Percentiles rank a stretch among this genome's conserved stretches.
These are phyloP conservation scores for Stagonosporopsis vannaccii DNA, from an alignment of 2,329 filamentous ascomycete species.

Conservation along the genomic window DNA sequence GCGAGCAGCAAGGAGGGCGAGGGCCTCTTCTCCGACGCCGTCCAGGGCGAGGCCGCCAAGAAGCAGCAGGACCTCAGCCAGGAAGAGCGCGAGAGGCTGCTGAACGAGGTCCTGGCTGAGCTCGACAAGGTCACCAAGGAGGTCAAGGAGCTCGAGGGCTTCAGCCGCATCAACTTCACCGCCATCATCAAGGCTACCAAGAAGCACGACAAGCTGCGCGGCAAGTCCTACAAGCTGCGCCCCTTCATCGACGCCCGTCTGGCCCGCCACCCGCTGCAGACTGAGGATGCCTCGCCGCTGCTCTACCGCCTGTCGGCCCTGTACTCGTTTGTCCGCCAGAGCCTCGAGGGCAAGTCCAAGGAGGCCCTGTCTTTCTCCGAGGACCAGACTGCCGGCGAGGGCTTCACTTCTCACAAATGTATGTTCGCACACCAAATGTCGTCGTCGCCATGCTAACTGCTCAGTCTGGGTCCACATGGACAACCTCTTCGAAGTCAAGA, in stretches of 20 bases:
- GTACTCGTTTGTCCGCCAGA: conserved; percentile 92
- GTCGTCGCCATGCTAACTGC: background rate
- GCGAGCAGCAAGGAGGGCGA: conserved; percentile 15
- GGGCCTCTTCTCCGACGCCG: conserved; percentile 24
- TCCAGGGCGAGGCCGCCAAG: conserved; percentile 25
- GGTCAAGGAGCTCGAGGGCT: conserved; percentile 91
- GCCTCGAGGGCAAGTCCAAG: conserved; percentile 68
- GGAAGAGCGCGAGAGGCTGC: conserved; percentile 57
- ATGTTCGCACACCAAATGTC: conserved; percentile 42
- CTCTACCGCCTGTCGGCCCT: conserved; percentile 89
- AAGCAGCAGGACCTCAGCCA: conserved; percentile 40
- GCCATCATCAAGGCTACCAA: conserved; percentile 98
- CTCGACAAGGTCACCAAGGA: conserved; percentile 89
- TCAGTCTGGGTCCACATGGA: conserved; percentile 93
- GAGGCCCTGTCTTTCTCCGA: conserved; percentile 56
- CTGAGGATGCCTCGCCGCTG: conserved; percentile 89
- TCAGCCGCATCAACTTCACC: conserved; percentile 95
- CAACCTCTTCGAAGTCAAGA: conserved; percentile 96
- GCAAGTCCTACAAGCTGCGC: conserved; percentile 83
- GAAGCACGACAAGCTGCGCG: conserved; percentile 96
- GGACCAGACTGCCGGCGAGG: conserved; percentile 59
- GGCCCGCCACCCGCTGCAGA: conserved; percentile 91
- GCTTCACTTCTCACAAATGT: conserved; percentile 89
- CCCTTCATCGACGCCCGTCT: conserved; percentile 91
- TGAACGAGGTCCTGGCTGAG: conserved; percentile 78